Evolutionary conservation across 2,329 filamentous ascomycete genomes (phyloP).

Genomic region (Sporothrix inflata): DNA sequence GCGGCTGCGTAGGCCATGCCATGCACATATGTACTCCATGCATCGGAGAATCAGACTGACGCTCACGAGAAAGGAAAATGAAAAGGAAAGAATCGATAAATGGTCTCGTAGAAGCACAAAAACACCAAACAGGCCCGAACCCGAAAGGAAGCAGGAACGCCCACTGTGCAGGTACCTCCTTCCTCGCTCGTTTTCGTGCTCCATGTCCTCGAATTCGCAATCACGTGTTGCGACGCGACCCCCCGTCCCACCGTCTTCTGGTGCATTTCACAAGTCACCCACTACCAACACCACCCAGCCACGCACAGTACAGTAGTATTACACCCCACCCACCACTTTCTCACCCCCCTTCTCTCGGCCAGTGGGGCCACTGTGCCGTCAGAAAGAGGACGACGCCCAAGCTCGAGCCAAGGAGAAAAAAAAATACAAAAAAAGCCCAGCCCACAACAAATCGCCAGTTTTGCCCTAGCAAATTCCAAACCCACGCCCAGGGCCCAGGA

Average conservation of each 20-base stretch:
- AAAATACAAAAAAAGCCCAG: neutral
- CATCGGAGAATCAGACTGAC: constrained; percentile 16
- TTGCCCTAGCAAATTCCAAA: neutral
- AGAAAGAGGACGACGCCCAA: too few relatives aligned
- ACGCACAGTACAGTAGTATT: neutral
- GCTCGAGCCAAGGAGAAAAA: too few relatives aligned
- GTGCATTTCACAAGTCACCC: constrained; percentile 22
- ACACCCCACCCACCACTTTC: constrained; percentile 2
- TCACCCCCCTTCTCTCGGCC: neutral
- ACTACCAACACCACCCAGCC: neutral
- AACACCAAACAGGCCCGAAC: neutral
- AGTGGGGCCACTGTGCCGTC: constrained; percentile 6
- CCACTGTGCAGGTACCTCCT: neutral
- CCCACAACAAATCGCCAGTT: neutral
- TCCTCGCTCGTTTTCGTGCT: neutral
- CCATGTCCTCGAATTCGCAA: neutral
- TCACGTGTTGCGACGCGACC: constrained; percentile 23
- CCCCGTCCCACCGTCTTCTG: neutral
- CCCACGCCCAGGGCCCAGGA: neutral
- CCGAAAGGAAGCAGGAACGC: constrained; percentile 10
- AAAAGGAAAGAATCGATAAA: neutral
- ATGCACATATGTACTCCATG: neutral
- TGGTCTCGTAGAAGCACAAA: neutral
- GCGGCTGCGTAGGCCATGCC: neutral
- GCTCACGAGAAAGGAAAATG: neutral